Conservation (phyloP, 2,329 filamentous ascomycete species). For the Pseudogymnoascus sp. region DNA sequence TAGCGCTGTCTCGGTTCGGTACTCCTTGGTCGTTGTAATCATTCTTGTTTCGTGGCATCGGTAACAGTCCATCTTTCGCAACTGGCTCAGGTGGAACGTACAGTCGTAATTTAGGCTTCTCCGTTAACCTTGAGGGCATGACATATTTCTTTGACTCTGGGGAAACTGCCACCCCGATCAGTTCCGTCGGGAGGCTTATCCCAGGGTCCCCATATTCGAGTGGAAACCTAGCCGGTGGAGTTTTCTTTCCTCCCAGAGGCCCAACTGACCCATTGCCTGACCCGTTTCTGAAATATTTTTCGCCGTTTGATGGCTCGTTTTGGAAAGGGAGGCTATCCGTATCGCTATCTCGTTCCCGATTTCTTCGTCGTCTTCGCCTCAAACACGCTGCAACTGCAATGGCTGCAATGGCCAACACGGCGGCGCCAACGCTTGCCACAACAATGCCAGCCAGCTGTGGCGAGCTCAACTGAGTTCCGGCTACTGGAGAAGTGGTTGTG, state of each 20-base stretch:
- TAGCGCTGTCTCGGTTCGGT: slow-evolving; percentile 19
- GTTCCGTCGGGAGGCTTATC: slow-evolving; percentile 22
- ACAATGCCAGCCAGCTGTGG: slow-evolving; percentile 50
- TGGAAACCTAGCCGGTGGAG: slow-evolving; percentile 20
- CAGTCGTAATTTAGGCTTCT: slow-evolving; percentile 23
- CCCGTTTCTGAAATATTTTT: slow-evolving; percentile 15
- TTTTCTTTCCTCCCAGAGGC: slow-evolving; percentile 14
- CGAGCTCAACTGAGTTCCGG: slow-evolving; percentile 25
- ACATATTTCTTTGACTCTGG: slow-evolving; percentile 15
- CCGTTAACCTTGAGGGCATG: slow-evolving; percentile 21
- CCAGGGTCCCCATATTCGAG: slow-evolving; percentile 25
- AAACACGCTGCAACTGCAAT: slow-evolving; percentile 32
- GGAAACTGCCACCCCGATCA: slow-evolving; percentile 25
- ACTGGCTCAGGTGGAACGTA: slow-evolving; percentile 18
- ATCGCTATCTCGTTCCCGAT: slow-evolving; percentile 24
- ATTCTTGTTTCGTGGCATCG: neutral
- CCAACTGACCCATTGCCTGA: slow-evolving; percentile 15
- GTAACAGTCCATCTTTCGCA: slow-evolving; percentile 11
- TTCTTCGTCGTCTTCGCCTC: slow-evolving; percentile 25
- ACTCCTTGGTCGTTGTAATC: neutral
- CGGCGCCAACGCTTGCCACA: slow-evolving; percentile 43
- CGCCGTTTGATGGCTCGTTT: slow-evolving; percentile 19
- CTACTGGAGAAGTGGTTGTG: neutral
- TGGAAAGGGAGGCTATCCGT: slow-evolving; percentile 22
- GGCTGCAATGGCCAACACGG: slow-evolving; percentile 39